Base-by-base conservation (phyloP, 768 basidiomycete species). In the Trametes villosa region DNA sequence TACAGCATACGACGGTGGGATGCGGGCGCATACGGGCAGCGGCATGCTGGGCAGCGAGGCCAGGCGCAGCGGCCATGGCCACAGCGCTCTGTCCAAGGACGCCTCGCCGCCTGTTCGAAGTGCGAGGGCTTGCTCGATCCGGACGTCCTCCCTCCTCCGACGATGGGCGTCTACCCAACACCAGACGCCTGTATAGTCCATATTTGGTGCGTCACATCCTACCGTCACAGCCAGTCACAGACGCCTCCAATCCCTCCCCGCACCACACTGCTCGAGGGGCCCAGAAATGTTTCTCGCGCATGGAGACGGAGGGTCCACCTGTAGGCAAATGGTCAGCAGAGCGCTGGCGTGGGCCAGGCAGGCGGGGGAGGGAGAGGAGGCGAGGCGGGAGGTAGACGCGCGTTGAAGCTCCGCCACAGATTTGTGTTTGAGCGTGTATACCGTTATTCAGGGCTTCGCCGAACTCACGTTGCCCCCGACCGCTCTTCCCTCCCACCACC, bases 401-500 rank as follows among this genome's bases (percentile, higher is more conserved):
- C 51, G 60, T 62, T 60, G 38, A 64, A 53, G 62, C 62, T 67
- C 66, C 66, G 66, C 66, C 60, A 63, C 62, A 49, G 58, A 66
- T 59, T 59, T 63, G 62, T 66, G 66, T 66, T 63, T 67, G 66
- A 61, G 60, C 56, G 59, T 67, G 66, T 67, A 62, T 67, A 60
- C 61, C 60, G 55, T 58, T 60, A 60, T 59, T 65, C 54, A 55
- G 62, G 65, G 53, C 65, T 63, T 63, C 57, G 53, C 65, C 65
- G 65, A 66, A 56, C 65, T 62, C 61, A 62, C 65, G 61, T 63
- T 62, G 59, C 60, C 65, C 64, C 62, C 59, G 67, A 55, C 58
- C 58, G 59, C 55, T 65, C 67, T 67, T 64, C 62, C 60, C 65
- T 65, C 59, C 67, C 63, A 66, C 67, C 65, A 68, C 67, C 65